phyloP scores from a whole-genome alignment of 176 grass and related monocot genomes.

The Bothriochloa decipiens region DNA sequence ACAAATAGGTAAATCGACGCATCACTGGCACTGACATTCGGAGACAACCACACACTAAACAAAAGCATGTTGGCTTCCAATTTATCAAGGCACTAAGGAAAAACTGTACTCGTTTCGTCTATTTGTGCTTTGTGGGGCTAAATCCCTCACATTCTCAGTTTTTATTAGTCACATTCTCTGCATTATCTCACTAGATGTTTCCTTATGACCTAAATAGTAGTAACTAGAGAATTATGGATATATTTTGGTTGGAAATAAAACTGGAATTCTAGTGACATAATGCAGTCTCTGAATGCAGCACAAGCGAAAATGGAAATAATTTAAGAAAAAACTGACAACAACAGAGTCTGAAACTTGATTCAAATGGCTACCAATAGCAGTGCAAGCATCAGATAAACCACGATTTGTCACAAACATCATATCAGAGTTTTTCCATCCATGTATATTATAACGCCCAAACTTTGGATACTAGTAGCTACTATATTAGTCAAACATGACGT shows the following conservation, averaged over 20 bases:
- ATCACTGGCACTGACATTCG: no score
- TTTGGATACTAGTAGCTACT: slow-evolving; percentile 13
- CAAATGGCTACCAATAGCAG: slow-evolving; percentile 64
- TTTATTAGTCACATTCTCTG: no score
- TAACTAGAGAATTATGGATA: not conserved
- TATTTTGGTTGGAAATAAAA: slow-evolving; percentile 2
- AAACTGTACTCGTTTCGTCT: no score
- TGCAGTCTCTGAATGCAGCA: not conserved
- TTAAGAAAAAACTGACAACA: slow-evolving; percentile 47
- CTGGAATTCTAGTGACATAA: not conserved
- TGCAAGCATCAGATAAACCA: slow-evolving; percentile 78
- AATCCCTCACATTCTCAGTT: no score
- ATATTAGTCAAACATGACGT: not conserved
- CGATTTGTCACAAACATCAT: slow-evolving; percentile 87
- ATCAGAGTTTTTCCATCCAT: slow-evolving; percentile 85
- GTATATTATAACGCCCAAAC: not conserved
- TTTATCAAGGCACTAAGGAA: no score
- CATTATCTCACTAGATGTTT: slow-evolving; percentile 43
- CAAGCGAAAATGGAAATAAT: not conserved
- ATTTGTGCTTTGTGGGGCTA: no score
- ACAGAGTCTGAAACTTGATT: slow-evolving; percentile 75
- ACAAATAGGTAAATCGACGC: no score
- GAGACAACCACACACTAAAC: no score
- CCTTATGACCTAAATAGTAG: slow-evolving; percentile 56
- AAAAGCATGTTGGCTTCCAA: no score